Evolutionary conservation across 2,329 filamentous ascomycete genomes (phyloP).

Genomic region (Decorospora gaudefroyi): DNA sequence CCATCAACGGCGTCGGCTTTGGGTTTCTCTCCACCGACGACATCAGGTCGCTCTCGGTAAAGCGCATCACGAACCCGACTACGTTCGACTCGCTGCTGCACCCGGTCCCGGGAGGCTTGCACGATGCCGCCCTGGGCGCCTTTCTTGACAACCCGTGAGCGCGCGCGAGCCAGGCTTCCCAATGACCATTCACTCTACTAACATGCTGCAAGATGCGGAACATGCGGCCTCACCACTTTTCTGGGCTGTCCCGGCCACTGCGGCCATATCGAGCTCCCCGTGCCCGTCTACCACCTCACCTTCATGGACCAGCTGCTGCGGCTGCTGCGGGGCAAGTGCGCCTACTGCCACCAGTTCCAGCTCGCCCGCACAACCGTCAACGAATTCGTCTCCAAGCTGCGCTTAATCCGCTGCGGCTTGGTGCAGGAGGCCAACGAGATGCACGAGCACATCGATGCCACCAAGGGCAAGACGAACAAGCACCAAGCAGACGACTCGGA

Average conservation of each 20-base stretch:
- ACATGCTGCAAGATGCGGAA: conserved; percentile 71
- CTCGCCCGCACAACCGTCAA: conserved; percentile 77
- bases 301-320: conserved; percentile 92
- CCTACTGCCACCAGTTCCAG: conserved; percentile 87
- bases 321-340: conserved; percentile 82
- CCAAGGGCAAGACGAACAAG: conserved; percentile 43
- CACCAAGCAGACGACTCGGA: conserved; percentile 60
- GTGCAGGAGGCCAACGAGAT: conserved; percentile 66
- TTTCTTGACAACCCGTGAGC: conserved; percentile 82
- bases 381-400: conserved; percentile 80
- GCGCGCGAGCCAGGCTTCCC: conserved; percentile 15
- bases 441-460: conserved; percentile 53
- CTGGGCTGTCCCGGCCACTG: conserved; percentile 83
- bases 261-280: conserved; percentile 92
- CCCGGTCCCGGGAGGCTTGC: conserved; percentile 86
- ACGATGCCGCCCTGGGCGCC: conserved; percentile 88
- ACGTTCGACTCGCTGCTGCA: conserved; percentile 94
- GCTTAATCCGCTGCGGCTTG: conserved; percentile 82
- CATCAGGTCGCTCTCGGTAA: conserved; percentile 87
- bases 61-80: conserved; percentile 87
- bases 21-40: conserved; percentile 80
- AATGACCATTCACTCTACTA: conserved; percentile 7
- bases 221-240: conserved; percentile 81
- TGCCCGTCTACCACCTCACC: conserved; percentile 92
- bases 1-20: conserved; percentile 87